Base-by-base conservation (phyloP, 306 rosid genomes). In the Lathyrus sativus region DNA sequence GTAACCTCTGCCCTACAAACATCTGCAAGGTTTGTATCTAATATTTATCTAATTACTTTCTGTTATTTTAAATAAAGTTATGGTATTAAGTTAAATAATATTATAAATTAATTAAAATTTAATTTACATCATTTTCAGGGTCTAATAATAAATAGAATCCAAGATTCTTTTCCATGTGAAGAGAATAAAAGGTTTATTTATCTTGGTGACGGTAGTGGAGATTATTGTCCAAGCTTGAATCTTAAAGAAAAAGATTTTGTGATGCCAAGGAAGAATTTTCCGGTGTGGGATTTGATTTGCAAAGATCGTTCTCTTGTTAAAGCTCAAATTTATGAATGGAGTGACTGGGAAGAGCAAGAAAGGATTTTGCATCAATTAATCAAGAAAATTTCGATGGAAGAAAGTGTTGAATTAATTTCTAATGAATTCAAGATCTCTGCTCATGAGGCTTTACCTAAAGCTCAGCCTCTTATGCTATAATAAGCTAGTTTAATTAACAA, bases 221-320 rank as follows among this genome's bases (percentile, higher is more conserved):
- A 85, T 14, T 85, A 81, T 4, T 87, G 86, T 64, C 86, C 93
- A 44, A 83, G 85, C 70, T 74, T 81, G 80, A 87, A 75, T 69
- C 93, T 85, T 2, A 74, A 66, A 53, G 90, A 80, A 0, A 62
- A 57, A 55, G 83, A 85, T 43, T 81, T 79, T 64, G 44, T 81
- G 78, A 85, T 85, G 93, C 90, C 90, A 58, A 87, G 88, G 78
- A 87, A 87, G 88, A 75, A 79, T 24, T 87, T 74, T 14, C 93
- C 88, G 0, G 46, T 77, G 3, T 87, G 90, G 90, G 86, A 83
- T 9, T 76, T 87, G 31, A 85, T 88, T 18, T 80, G 85, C 74
- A 67, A 81, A 72, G 78, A 83, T 54, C 90, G 84, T 65, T 28
- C 5, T 7, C 67, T 74, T 9, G 28, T 87, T 18, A 83, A 79